These are phyloP conservation scores for Aspergillus vadensis DNA, from an alignment of 2,329 filamentous ascomycete genomes.

Conservation along the genomic window DNA sequence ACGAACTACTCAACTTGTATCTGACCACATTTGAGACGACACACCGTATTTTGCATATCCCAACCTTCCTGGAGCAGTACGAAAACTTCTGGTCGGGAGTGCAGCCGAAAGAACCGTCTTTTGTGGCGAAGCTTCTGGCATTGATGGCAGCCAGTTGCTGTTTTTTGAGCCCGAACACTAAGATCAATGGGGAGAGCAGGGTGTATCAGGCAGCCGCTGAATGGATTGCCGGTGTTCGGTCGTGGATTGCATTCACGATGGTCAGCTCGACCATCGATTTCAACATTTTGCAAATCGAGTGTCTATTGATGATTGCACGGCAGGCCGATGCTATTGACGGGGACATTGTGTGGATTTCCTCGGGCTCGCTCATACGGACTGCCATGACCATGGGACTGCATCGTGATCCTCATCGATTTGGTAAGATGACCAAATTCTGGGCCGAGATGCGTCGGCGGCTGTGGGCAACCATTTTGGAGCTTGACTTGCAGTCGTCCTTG, in stretches of 20 bases:
- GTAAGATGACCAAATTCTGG: constrained; percentile 42
- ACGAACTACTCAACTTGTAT: constrained; percentile 57
- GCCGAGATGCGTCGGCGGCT: constrained; percentile 48
- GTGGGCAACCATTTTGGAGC: constrained; percentile 49
- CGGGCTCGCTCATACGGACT: constrained; percentile 43
- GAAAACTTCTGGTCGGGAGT: constrained; percentile 55
- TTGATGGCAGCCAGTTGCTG: constrained; percentile 50
- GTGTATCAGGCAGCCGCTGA: constrained; percentile 52
- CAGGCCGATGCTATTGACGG: constrained; percentile 34
- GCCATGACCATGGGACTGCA: constrained; percentile 49
- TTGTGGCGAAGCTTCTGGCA: constrained; percentile 48
- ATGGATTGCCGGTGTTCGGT: constrained; percentile 41
- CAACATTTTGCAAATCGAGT: constrained; percentile 36
- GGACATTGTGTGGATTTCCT: constrained; percentile 39
- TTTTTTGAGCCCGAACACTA: constrained; percentile 29
- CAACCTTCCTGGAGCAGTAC: constrained; percentile 60
- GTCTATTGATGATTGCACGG: constrained; percentile 38
- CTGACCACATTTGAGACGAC: constrained; percentile 60
- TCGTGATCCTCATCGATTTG: constrained; percentile 39
- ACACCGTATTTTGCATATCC: constrained; percentile 60
- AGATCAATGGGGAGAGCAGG: constrained; percentile 33
- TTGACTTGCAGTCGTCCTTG: constrained; percentile 42
- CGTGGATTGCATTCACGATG: constrained; percentile 35
- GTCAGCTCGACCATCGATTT: constrained; percentile 35
- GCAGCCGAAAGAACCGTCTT: constrained; percentile 44